These are phyloP conservation scores for Malassezia psittaci DNA, from an alignment of 1,284 basidiomycete species.

Conservation along the genomic window DNA sequence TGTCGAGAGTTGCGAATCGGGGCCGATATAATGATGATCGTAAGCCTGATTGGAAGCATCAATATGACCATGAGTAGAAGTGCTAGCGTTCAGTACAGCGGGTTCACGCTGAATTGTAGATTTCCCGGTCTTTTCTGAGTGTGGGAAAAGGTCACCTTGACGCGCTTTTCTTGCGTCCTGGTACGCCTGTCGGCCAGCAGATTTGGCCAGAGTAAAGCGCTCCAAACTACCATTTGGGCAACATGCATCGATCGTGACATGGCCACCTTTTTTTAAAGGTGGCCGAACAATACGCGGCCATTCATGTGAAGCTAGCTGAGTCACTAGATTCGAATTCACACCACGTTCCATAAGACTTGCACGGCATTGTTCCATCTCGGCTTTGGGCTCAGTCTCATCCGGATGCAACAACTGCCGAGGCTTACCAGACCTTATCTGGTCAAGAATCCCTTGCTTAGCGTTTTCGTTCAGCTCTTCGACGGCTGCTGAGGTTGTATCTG, in stretches of 20 bases:
- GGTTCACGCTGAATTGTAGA: background rate
- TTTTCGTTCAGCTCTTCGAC: conserved; percentile 11
- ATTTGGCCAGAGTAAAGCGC: conserved; percentile 78
- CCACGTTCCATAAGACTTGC: background rate
- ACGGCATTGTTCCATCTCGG: conserved; percentile 2
- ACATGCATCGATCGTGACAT: conserved; percentile 85
- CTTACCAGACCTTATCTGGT: conserved; percentile 23
- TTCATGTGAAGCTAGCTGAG: conserved; percentile 27
- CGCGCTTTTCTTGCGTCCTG: conserved; percentile 85
- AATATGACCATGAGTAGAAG: background rate
- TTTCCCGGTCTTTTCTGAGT: conserved; percentile 45
- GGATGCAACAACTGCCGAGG: background rate
- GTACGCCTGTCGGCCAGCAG: conserved; percentile 83
- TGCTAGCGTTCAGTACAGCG: background rate
- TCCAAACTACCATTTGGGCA: conserved; percentile 72
- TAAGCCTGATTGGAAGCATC: background rate
- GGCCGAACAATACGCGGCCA: conserved; percentile 88
- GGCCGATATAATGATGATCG: conserved; percentile 4
- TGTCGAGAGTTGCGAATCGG: conserved; percentile 7
- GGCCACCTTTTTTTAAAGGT: conserved; percentile 81
- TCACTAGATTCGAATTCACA: conserved; percentile 19
- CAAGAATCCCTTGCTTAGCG: conserved; percentile 30
- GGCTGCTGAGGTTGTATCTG: background rate
- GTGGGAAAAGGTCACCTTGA: conserved; percentile 94
- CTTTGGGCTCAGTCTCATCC: background rate